A percentile compares a stretch with the other conserved stretches of the same genome.
phyloP scores from a whole-genome alignment of 352 stramenopile species.

The Phytophthora sojae region DNA sequence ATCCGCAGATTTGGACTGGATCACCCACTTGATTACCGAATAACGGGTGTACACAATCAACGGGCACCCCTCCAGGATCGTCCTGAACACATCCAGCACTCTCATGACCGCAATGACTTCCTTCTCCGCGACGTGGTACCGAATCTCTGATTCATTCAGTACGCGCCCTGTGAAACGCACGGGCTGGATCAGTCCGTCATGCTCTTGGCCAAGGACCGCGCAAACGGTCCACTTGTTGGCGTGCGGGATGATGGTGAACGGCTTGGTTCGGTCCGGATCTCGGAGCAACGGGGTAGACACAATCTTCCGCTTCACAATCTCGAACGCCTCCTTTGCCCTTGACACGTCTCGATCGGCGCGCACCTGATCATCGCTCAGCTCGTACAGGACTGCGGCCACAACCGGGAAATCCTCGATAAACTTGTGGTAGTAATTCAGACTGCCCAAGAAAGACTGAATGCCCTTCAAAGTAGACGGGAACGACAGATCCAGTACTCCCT shows the following conservation, averaged over 20 bases:
- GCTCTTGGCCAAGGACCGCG: neutral
- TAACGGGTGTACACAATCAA: no score
- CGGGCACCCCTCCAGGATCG: no score
- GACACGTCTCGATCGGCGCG: neutral
- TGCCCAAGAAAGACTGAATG: neutral
- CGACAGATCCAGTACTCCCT: neutral
- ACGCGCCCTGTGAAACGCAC: neutral
- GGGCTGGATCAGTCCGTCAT: neutral
- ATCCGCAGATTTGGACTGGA: no score
- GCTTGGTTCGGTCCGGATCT: neutral
- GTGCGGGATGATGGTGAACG: constrained; percentile 2
- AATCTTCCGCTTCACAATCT: neutral
- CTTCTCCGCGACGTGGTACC: constrained; percentile 4
- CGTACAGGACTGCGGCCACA: neutral
- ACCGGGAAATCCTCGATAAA: neutral
- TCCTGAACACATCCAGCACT: no score
- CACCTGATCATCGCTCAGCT: neutral
- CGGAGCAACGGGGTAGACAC: neutral
- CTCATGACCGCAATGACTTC: neutral
- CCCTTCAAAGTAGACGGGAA: neutral
- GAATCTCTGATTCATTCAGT: neutral
- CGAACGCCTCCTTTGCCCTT: neutral
- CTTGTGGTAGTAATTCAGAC: constrained; percentile 2
- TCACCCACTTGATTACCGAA: no score
- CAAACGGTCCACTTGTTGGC: neutral